phyloP scores from a whole-genome alignment of 2,329 filamentous ascomycete species.

The Xylaria sp. region DNA sequence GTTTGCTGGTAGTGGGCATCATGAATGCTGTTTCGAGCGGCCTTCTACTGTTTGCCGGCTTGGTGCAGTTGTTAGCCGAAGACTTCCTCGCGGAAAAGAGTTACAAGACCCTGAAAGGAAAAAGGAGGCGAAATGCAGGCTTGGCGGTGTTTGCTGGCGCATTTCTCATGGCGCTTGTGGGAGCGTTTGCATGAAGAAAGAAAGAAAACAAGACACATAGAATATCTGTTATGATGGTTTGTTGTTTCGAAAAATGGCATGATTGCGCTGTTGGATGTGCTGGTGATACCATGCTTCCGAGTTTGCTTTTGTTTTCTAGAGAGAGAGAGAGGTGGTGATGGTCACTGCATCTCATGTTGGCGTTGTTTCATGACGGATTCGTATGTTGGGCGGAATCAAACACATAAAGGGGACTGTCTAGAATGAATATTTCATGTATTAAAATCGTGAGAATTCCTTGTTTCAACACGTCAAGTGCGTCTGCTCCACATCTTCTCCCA shows the following conservation, averaged over 20 bases:
- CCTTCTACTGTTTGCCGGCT: slow-evolving; percentile 71
- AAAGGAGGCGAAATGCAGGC: slow-evolving; percentile 57
- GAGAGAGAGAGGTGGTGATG: too few species aligned
- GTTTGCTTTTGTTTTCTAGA: too few species aligned
- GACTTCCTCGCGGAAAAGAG: slow-evolving; percentile 76
- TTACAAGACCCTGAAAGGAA: slow-evolving; percentile 60
- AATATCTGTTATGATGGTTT: neutral
- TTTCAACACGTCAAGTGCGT: too few species aligned
- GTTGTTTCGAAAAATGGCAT: too few species aligned
- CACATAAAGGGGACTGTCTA: too few species aligned
- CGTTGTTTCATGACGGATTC: too few species aligned
- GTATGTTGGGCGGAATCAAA: too few species aligned
- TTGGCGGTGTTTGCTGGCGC: slow-evolving; percentile 59
- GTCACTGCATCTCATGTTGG: too few species aligned
- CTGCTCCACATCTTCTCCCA: neutral
- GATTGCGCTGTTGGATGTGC: too few species aligned
- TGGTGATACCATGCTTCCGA: too few species aligned
- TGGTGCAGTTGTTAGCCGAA: slow-evolving; percentile 80
- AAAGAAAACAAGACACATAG: neutral
- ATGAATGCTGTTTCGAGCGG: slow-evolving; percentile 84
- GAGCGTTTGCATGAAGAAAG: slow-evolving; percentile 58
- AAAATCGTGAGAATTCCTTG: too few species aligned
- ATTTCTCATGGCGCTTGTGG: slow-evolving; percentile 64
- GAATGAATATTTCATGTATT: too few species aligned
- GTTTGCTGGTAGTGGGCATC: slow-evolving; percentile 75